These are phyloP conservation scores for Fusarium musae DNA, from an alignment of 2,329 filamentous ascomycete genomes.

Conservation along the genomic window DNA sequence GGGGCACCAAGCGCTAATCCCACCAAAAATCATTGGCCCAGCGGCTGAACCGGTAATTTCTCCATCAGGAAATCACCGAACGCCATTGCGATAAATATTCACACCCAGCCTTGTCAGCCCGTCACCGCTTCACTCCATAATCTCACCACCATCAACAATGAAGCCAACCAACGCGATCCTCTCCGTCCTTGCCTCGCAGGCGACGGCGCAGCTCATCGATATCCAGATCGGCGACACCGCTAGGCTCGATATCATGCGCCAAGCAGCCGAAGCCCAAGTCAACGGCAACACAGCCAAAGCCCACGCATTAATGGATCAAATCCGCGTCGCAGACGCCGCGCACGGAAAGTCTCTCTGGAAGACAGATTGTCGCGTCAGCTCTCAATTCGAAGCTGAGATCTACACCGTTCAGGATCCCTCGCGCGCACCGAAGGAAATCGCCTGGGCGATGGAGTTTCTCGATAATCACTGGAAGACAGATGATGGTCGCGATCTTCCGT, in stretches of 20 bases:
- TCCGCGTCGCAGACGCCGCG: not conserved
- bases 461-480: conserved; percentile 29
- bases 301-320: not conserved
- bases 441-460: conserved; percentile 27
- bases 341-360: not conserved
- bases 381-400: conserved; percentile 20
- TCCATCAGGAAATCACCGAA: conserved; percentile 7
- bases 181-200: conserved; percentile 5
- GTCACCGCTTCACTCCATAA: not conserved
- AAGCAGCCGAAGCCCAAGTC: conserved; percentile 3
- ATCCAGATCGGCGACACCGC: conserved; percentile 19
- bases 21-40: not conserved
- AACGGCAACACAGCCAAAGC: conserved; percentile 12
- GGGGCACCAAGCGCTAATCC: not conserved
- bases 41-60: not conserved
- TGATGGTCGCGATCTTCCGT: conserved; percentile 20
- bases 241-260: not conserved
- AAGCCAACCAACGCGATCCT: conserved; percentile 1
- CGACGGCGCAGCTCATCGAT: conserved; percentile 16
- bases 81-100: not conserved
- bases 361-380: conserved; percentile 15
- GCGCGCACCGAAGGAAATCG: conserved; percentile 9
- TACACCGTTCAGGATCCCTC: conserved; percentile 9
- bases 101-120: not conserved
- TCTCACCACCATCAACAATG: not conserved